Evolutionary conservation across 1,139 yeast genomes (phyloP).

Genomic region (Protomyces inundatus): DNA sequence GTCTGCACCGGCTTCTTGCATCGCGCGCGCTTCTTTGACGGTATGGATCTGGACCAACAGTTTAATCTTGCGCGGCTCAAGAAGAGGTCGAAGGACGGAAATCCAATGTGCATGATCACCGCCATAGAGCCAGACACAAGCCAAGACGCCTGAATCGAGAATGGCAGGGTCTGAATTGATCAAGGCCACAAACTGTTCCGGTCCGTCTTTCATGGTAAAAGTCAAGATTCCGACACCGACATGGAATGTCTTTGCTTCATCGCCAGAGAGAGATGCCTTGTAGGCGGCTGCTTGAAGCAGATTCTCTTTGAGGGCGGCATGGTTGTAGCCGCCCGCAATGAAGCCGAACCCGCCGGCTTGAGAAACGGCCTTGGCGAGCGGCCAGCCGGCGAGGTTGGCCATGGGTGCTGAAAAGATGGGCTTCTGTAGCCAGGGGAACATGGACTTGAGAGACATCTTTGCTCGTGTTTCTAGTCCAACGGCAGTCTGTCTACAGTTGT

Average conservation of each 20-base stretch:
- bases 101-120: slow-evolving; percentile 42
- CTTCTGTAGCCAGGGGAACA: slow-evolving; percentile 21
- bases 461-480: neutral
- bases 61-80: slow-evolving; percentile 27
- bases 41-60: slow-evolving; percentile 47
- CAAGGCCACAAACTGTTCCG: neutral
- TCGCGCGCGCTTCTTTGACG: slow-evolving; percentile 41
- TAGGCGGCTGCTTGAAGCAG: neutral
- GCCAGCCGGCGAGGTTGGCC: slow-evolving; percentile 32
- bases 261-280: neutral
- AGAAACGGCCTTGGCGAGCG: slow-evolving; percentile 43
- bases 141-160: slow-evolving; percentile 28
- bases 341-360: slow-evolving; percentile 48
- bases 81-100: slow-evolving; percentile 38
- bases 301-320: slow-evolving; percentile 33
- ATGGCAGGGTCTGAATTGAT: slow-evolving; percentile 24
- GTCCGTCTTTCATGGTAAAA: slow-evolving; percentile 15
- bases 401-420: slow-evolving; percentile 30
- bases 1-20: slow-evolving; percentile 40
- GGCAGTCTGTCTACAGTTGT: too few species aligned
- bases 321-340: slow-evolving; percentile 44
- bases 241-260: slow-evolving; percentile 2
- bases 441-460: neutral
- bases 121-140: slow-evolving; percentile 29
- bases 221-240: slow-evolving; percentile 25